These are phyloP conservation scores for Oryza australiensis DNA, from an alignment of 176 grass and related monocot species.

Conservation along the genomic window DNA sequence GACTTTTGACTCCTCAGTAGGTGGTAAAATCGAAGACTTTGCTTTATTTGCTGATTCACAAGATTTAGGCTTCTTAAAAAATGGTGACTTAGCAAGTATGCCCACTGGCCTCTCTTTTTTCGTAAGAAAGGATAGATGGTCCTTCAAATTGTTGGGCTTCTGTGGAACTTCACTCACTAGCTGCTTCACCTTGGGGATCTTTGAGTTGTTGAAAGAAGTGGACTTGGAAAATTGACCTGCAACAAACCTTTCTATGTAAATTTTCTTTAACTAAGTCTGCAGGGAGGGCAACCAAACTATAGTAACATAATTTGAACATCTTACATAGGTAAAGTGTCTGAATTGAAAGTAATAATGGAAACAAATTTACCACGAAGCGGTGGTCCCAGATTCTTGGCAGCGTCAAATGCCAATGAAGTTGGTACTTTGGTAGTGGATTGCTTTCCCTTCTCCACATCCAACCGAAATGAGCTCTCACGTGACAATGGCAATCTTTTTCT, in stretches of 20 bases:
- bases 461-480: constrained; percentile 34
- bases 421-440: constrained; percentile 22
- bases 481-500: constrained; percentile 41
- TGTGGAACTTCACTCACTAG: constrained; percentile 66
- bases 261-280: background rate
- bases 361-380: constrained; percentile 57
- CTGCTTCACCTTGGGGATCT: constrained; percentile 92
- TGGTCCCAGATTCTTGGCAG: constrained; percentile 39
- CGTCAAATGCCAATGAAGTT: constrained; percentile 36
- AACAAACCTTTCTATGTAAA: constrained; percentile 24
- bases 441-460: constrained; percentile 60
- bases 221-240: constrained; percentile 74
- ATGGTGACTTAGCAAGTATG: constrained; percentile 60
- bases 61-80: constrained; percentile 68
- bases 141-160: constrained; percentile 59
- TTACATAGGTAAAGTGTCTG: background rate
- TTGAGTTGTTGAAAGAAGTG: constrained; percentile 83
- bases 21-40: constrained; percentile 40
- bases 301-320: constrained; percentile 25
- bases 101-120: constrained; percentile 53
- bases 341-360: constrained; percentile 30
- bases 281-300: constrained; percentile 6
- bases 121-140: constrained; percentile 41
- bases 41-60: constrained; percentile 46
- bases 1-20: constrained; percentile 51